Conservation (phyloP, 768 basidiomycete genomes). For the Boletus sp. region DNA sequence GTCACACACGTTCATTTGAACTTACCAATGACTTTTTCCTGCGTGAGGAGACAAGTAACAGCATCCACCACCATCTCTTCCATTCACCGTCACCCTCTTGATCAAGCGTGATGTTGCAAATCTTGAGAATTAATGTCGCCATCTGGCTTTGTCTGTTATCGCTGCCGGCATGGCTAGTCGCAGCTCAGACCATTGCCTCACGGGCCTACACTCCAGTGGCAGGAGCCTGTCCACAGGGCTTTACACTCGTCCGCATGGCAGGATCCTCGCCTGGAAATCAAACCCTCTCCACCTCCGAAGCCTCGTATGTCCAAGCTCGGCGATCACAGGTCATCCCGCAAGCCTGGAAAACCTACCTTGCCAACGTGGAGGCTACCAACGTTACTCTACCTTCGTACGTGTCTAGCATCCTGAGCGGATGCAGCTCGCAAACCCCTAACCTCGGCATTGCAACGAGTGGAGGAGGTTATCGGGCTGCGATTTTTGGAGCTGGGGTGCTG, state of each 20-base stretch:
- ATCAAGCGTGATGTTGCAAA: not conserved
- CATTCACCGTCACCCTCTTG: not conserved
- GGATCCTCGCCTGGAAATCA: slow-evolving; percentile 26
- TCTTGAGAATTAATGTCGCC: not conserved
- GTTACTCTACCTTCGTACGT: slow-evolving; percentile 35
- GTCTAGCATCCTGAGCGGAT: slow-evolving; percentile 26
- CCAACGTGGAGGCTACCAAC: slow-evolving; percentile 33
- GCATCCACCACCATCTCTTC: not conserved
- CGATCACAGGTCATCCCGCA: slow-evolving; percentile 34
- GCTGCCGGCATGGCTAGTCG: slow-evolving; percentile 1
- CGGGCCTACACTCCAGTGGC: slow-evolving; percentile 22
- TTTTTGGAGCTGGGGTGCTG: slow-evolving; percentile 50
- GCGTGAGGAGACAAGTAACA: not conserved
- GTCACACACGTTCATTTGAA: not conserved
- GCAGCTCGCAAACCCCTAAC: slow-evolving; percentile 27
- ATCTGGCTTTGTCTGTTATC: slow-evolving; percentile 14
- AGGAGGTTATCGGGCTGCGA: slow-evolving; percentile 54
- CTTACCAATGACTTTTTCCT: not conserved
- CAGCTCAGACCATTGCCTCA: slow-evolving; percentile 26
- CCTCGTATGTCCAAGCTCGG: slow-evolving; percentile 35
- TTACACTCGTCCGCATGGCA: slow-evolving; percentile 30
- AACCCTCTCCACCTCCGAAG: slow-evolving; percentile 35
- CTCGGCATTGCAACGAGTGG: slow-evolving; percentile 53
- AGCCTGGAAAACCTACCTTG: slow-evolving; percentile 40
- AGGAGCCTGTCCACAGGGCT: slow-evolving; percentile 19